Conservation (phyloP, 2,329 filamentous ascomycete species). For the Ophiostoma pallidulum region DNA sequence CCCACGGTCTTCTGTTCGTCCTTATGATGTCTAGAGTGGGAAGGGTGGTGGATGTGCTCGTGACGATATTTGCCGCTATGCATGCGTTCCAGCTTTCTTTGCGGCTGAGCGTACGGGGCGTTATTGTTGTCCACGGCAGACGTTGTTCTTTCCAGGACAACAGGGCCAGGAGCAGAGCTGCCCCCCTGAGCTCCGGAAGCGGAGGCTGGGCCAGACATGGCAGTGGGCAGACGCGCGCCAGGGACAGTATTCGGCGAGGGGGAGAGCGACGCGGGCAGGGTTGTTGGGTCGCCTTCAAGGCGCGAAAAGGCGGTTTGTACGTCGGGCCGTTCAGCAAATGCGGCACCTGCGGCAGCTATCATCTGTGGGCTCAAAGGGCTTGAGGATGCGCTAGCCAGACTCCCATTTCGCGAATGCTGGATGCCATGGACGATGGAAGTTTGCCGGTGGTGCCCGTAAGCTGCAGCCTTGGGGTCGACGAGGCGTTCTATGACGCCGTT, state of each 20-base stretch:
- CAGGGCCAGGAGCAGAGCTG: constrained; percentile 15
- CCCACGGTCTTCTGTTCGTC: constrained; percentile 87
- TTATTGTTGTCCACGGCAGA: constrained; percentile 35
- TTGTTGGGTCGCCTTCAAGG: constrained; percentile 34
- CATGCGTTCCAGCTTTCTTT: constrained; percentile 49
- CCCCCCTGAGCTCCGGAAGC: constrained; percentile 11
- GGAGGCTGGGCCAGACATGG: constrained; percentile 36
- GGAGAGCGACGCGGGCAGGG: constrained; percentile 16
- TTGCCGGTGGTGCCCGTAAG: constrained; percentile 85
- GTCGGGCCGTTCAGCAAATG: constrained; percentile 43
- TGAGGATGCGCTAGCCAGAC: constrained; percentile 66
- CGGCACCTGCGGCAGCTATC: constrained; percentile 58
- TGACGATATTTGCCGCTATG: constrained; percentile 57
- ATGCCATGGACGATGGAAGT: constrained; percentile 96
- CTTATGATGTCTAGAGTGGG: constrained; percentile 61
- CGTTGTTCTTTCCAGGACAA: constrained; percentile 35
- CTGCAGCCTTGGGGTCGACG: constrained; percentile 44
- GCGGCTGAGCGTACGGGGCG: constrained; percentile 32
- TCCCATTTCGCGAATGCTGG: constrained; percentile 86
- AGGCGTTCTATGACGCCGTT: constrained; percentile 40
- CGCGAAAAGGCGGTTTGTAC: constrained; percentile 36
- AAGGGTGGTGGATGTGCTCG: constrained; percentile 65
- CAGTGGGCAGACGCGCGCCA: constrained; percentile 35
- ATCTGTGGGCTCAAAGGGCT: constrained; percentile 84
- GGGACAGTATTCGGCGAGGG: neutral